These are phyloP conservation scores for Nephelium lappaceum DNA, from an alignment of 345 rosid species.

Conservation along the genomic window DNA sequence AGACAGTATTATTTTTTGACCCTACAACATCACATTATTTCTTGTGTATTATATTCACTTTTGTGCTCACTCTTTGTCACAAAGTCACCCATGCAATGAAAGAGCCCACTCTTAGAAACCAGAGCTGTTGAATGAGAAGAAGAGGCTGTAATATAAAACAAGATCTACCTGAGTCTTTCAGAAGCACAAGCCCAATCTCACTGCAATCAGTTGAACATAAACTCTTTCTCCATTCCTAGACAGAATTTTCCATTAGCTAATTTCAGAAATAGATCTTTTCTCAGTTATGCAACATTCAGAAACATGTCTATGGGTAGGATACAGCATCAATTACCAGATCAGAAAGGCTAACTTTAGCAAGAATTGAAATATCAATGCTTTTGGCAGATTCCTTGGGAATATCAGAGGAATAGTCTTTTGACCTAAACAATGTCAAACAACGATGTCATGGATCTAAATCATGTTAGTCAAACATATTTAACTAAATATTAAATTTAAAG, in stretches of 20 bases:
- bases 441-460: conserved; percentile 23
- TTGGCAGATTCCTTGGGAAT: conserved; percentile 47
- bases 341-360: conserved; percentile 53
- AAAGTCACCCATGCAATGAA: conserved; percentile 6
- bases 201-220: conserved; percentile 85
- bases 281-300: not conserved
- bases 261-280: conserved; percentile 12
- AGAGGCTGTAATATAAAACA: not conserved
- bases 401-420: conserved; percentile 55
- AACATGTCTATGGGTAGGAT: conserved; percentile 15
- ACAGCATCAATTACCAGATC: conserved; percentile 60
- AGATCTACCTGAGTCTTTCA: conserved; percentile 65
- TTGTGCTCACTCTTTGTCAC: conserved; percentile 7
- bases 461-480: not conserved
- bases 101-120: not conserved
- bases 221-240: conserved; percentile 78
- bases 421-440: conserved; percentile 43
- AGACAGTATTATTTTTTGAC: not conserved
- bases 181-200: conserved; percentile 77
- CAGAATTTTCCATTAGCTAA: conserved; percentile 25
- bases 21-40: not conserved
- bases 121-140: not conserved
- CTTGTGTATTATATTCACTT: not conserved
- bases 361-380: conserved; percentile 46
- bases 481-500: conserved; percentile 9